Evolutionary conservation across 2,329 filamentous ascomycete species (phyloP).

Genomic region (Stylonectria norvegica): DNA sequence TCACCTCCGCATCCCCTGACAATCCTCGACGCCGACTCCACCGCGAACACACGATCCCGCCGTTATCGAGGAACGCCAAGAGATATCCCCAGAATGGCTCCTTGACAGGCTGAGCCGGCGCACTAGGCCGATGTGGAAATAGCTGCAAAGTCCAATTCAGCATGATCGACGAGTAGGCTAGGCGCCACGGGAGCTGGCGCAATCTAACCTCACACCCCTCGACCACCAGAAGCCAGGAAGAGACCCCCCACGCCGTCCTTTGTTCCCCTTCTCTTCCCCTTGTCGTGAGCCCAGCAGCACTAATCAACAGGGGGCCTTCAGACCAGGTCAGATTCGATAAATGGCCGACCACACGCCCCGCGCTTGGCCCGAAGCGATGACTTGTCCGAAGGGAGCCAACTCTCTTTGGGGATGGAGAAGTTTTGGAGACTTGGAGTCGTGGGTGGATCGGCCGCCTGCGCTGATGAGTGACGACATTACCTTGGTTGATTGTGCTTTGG

Average conservation of each 20-base stretch:
- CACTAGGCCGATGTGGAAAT: constrained; percentile 14
- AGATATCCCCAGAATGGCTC: constrained; percentile 28
- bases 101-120: constrained; percentile 14
- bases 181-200: constrained; percentile 9
- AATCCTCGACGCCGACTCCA: constrained; percentile 8
- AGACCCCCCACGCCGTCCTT: constrained; percentile 15
- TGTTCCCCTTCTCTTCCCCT: background rate
- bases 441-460: constrained; percentile 22
- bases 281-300: background rate
- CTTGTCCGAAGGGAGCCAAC: constrained; percentile 19
- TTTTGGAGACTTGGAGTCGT: constrained; percentile 5
- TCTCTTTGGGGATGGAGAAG: constrained; percentile 20
- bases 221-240: no score
- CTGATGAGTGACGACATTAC: constrained; percentile 19
- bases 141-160: constrained; percentile 17
- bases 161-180: constrained; percentile 23
- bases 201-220: constrained; percentile 9
- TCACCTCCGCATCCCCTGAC: constrained; percentile 14
- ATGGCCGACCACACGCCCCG: background rate
- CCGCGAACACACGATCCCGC: constrained; percentile 14
- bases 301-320: background rate
- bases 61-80: constrained; percentile 22
- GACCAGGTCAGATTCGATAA: constrained; percentile 5
- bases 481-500: background rate
- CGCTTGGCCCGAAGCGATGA: constrained; percentile 17